Base-by-base conservation (phyloP, 129 eudicot genomes). In the Flaveria trinervia region DNA sequence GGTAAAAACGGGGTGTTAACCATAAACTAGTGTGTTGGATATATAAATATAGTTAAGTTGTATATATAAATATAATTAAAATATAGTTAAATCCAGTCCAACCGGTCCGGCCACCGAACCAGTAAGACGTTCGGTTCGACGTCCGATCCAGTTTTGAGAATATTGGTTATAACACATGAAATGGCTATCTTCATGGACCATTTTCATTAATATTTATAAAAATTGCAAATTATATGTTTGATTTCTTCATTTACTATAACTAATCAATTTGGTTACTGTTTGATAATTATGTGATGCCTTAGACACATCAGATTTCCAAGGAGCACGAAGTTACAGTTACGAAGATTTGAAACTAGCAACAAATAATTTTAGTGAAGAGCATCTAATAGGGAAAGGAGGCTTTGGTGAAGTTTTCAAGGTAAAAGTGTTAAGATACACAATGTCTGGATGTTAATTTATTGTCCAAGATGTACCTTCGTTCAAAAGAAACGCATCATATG, bases 391-490 rank as follows among this genome's bases (percentile, higher is more conserved):
- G 2, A 68, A 44, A 68, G 93, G 93, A 18, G 88, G 89, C 67
- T 88, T 79, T 23, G 89, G 93, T 12, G 86, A 81, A 55, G 93
- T 88, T 7, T 88, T 71, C 81, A 88, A 85, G 88, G 93, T 88
- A 68, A 60, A 2, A 51, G 28, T 7, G n/a, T 15, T 64, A 30
- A 14, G 46, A 64, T 7, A 64, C 12, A 33, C 9, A 64, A 64
- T 64, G 13, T 64, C 14, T 30, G 11, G 69, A 64, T 60, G 67
- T 60, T 20, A 20, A 20, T 20, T 60, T 22, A 26, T 26, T 8
- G 67, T 26, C 67, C n/a, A 23, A 3, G 41, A 1, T 25, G 36
- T 22, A 18, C 16, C 36, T 22, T 23, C 7, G 28, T 60, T 60
- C 4, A 0, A 2, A 23, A 60, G 13, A 12, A 7, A 25, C 10